These are phyloP conservation scores for Dalechampia spathulata DNA, from an alignment of 441 rosid species.

Conservation along the genomic window DNA sequence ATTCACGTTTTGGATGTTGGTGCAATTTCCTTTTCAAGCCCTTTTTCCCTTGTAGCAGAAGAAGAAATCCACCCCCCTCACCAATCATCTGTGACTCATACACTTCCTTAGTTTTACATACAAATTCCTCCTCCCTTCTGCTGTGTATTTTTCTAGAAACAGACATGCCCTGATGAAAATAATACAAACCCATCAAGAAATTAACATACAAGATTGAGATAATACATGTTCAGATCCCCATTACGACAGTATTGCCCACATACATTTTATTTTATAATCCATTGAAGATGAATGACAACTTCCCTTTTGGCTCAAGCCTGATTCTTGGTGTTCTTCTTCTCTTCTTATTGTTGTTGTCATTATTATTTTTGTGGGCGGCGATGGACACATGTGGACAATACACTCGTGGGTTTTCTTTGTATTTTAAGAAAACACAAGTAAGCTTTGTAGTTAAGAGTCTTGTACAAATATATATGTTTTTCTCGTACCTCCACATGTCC, in stretches of 20 bases:
- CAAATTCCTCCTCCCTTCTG: neutral
- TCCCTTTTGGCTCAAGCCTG: too few species aligned
- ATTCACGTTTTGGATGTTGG: constrained; percentile 40
- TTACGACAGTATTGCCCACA: too few species aligned
- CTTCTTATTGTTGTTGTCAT: too few species aligned
- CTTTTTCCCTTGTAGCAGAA: constrained; percentile 39
- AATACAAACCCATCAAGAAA: too few species aligned
- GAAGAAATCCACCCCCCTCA: constrained; percentile 42
- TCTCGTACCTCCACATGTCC: constrained; percentile 17
- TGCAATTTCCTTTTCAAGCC: constrained; percentile 48
- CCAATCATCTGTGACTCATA: constrained; percentile 43
- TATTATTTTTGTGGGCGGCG: too few species aligned
- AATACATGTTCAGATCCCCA: too few species aligned
- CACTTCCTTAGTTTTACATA: constrained; percentile 20
- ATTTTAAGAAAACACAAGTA: constrained; percentile 14
- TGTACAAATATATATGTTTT: constrained; percentile 12
- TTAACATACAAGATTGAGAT: too few species aligned
- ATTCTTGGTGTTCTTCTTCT: too few species aligned
- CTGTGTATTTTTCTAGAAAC: neutral
- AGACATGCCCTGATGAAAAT: neutral
- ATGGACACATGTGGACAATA: too few species aligned
- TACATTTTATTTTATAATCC: too few species aligned
- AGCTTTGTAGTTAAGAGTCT: constrained; percentile 10
- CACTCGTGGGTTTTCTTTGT: constrained; percentile 12
- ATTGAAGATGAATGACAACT: too few species aligned